These are phyloP conservation scores for Seiridium cupressi DNA, from an alignment of 2,329 filamentous ascomycete genomes.

Conservation along the genomic window DNA sequence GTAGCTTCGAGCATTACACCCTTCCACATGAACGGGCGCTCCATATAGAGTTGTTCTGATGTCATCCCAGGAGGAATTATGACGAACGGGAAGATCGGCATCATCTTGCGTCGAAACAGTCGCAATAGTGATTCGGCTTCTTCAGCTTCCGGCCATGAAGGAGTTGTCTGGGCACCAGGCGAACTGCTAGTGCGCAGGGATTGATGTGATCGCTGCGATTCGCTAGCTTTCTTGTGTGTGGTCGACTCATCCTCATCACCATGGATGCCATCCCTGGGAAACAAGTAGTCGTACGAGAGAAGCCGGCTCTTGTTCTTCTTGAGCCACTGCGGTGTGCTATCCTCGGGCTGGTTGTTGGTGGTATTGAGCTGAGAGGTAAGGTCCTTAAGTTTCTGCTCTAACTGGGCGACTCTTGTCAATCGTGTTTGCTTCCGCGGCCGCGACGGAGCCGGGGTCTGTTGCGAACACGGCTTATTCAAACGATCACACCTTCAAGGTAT, in stretches of 20 bases:
- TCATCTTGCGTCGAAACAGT: slow-evolving; percentile 39
- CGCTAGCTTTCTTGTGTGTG: background rate
- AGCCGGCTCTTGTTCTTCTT: background rate
- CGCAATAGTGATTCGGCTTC: slow-evolving; percentile 38
- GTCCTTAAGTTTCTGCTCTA: background rate
- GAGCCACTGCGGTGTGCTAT: background rate
- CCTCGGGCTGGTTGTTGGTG: background rate
- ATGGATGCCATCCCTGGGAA: background rate
- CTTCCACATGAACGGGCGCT: slow-evolving; percentile 48
- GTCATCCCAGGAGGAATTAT: slow-evolving; percentile 35
- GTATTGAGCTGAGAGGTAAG: background rate
- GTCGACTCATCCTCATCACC: background rate
- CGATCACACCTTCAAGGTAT: slow-evolving; percentile 8
- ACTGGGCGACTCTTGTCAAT: background rate
- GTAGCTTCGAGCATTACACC: slow-evolving; percentile 43
- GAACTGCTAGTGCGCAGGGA: background rate
- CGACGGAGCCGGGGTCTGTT: slow-evolving; percentile 9
- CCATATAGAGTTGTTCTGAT: slow-evolving; percentile 34
- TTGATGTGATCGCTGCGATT: background rate
- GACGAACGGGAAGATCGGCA: slow-evolving; percentile 44
- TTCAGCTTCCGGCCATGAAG: slow-evolving; percentile 4
- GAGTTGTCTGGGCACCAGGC: background rate
- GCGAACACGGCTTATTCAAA: slow-evolving; percentile 7
- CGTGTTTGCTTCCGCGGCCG: background rate
- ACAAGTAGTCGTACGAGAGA: background rate